Conservation (phyloP, 2,329 filamentous ascomycete species). For the Aspergillus carbonarius region DNA sequence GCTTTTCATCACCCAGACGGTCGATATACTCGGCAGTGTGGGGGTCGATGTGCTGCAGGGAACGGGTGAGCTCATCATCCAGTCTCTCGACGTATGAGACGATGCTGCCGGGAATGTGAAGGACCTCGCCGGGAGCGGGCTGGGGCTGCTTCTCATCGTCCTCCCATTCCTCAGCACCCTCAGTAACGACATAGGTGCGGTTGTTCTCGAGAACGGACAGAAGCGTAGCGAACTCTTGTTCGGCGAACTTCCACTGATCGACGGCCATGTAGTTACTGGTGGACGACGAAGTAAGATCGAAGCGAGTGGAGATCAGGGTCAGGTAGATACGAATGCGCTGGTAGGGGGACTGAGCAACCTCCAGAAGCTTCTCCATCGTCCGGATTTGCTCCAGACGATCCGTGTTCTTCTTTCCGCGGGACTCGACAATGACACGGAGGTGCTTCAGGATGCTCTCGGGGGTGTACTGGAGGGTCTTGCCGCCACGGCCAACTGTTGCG, state of each 20-base stretch:
- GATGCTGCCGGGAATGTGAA: conserved; percentile 91
- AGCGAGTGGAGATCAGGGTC: conserved; percentile 87
- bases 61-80: conserved; percentile 94
- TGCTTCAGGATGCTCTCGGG: conserved; percentile 98
- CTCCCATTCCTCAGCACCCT: conserved; percentile 96
- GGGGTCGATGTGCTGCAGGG: conserved; percentile 95
- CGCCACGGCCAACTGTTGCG: conserved; percentile 81
- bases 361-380: conserved; percentile 92
- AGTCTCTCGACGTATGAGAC: conserved; percentile 93
- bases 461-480: conserved; percentile 86
- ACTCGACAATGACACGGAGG: conserved; percentile 87
- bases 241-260: conserved; percentile 94
- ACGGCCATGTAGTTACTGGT: conserved; percentile 78
- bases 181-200: conserved; percentile 78
- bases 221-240: conserved; percentile 78
- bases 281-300: conserved; percentile 81
- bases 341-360: conserved; percentile 87
- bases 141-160: conserved; percentile 92
- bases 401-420: conserved; percentile 98
- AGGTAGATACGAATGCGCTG: conserved; percentile 90
- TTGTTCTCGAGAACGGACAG: conserved; percentile 77
- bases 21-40: conserved; percentile 99
- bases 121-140: conserved; percentile 69
- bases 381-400: conserved; percentile 92
- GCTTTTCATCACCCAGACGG: conserved; percentile 83